phyloP scores from a whole-genome alignment of 1,284 basidiomycete species.

The Ustilago xerochloae region DNA sequence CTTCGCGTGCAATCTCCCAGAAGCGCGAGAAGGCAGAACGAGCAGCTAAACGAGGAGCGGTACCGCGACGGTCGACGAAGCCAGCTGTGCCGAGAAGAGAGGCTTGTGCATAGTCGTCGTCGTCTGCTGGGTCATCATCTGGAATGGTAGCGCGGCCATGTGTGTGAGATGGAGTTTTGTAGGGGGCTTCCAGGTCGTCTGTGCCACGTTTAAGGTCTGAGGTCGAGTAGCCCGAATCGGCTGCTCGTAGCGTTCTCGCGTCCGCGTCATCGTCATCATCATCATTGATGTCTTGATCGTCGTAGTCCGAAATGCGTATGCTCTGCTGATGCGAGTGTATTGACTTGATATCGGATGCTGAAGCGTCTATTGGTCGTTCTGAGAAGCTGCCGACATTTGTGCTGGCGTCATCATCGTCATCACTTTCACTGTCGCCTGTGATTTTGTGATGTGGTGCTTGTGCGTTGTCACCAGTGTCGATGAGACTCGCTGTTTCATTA shows the following conservation, averaged over 20 bases:
- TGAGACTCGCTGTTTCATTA: slow-evolving; percentile 4
- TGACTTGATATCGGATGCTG: slow-evolving; percentile 11
- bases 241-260: slow-evolving; percentile 19
- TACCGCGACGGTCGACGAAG: slow-evolving; percentile 48
- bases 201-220: slow-evolving; percentile 9
- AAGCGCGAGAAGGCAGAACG: slow-evolving; percentile 38
- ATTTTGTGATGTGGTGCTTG: slow-evolving; percentile 42
- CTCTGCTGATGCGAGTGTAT: slow-evolving; percentile 5
- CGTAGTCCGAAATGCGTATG: slow-evolving; percentile 19
- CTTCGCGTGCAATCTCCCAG: slow-evolving; percentile 63
- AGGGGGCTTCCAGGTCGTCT: slow-evolving; percentile 18
- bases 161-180: slow-evolving; percentile 1
- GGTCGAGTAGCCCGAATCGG: slow-evolving; percentile 23
- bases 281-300: slow-evolving; percentile 9
- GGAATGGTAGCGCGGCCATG: not conserved
- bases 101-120: slow-evolving; percentile 37
- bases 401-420: slow-evolving; percentile 21
- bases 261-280: slow-evolving; percentile 23
- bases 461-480: slow-evolving; percentile 10
- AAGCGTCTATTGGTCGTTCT: slow-evolving; percentile 2
- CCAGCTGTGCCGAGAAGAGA: slow-evolving; percentile 41
- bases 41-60: slow-evolving; percentile 28
- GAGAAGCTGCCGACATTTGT: slow-evolving; percentile 39
- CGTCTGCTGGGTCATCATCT: slow-evolving; percentile 24
- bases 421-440: slow-evolving; percentile 19